Evolutionary conservation across 2,329 filamentous ascomycete genomes (phyloP).

Genomic region (Stagonosporopsis chrysanthemi): DNA sequence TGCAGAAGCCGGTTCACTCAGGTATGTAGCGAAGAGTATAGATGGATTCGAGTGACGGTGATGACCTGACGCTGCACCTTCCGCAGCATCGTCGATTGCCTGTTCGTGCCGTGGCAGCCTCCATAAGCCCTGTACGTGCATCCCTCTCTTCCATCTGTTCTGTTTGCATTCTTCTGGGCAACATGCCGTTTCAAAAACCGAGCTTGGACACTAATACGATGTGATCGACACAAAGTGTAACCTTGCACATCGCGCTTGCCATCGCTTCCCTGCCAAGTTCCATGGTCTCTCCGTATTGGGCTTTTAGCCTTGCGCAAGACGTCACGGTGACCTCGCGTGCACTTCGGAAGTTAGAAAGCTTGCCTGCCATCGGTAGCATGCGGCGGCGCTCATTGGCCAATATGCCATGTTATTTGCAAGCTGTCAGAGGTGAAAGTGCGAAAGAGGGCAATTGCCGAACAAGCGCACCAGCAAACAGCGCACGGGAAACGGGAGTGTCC

Average conservation of each 20-base stretch:
- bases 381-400: constrained; percentile 8
- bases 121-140: background rate
- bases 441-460: constrained; percentile 7
- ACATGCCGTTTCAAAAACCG: constrained; percentile 11
- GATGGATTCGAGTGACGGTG: background rate
- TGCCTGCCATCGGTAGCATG: constrained; percentile 2
- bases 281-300: constrained; percentile 12
- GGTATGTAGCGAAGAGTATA: constrained; percentile 1
- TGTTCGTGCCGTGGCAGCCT: background rate
- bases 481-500: constrained; percentile 16
- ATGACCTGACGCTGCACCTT: background rate
- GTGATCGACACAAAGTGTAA: constrained; percentile 18
- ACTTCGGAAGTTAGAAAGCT: constrained; percentile 1
- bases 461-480: constrained; percentile 13
- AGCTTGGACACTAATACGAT: constrained; percentile 13
- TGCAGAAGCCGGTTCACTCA: constrained; percentile 18
- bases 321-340: constrained; percentile 20
- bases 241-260: constrained; percentile 13
- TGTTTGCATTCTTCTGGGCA: constrained; percentile 10
- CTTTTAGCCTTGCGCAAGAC: constrained; percentile 18
- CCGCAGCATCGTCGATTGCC: constrained; percentile 1
- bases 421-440: constrained; percentile 11
- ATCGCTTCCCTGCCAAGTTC: constrained; percentile 15
- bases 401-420: constrained; percentile 14
- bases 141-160: constrained; percentile 4